Conservation (phyloP, 1,139 yeast species). For the Wickerhamomyces sp. region DNA sequence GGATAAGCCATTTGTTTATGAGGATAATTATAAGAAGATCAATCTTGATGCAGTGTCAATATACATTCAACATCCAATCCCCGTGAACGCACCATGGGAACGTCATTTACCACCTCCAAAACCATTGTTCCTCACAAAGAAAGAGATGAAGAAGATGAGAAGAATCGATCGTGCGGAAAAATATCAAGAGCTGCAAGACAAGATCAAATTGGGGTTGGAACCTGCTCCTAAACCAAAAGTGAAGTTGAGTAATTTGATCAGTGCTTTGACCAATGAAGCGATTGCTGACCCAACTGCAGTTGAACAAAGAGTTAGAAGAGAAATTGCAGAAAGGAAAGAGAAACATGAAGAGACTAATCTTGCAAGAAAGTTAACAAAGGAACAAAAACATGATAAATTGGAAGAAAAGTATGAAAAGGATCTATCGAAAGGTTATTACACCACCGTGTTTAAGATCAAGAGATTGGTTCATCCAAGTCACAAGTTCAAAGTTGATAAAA, state of each 20-base stretch:
- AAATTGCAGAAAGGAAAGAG: constrained; percentile 58
- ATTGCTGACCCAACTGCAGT: constrained; percentile 85
- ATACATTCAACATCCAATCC: constrained; percentile 80
- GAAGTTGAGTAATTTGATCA: constrained; percentile 76
- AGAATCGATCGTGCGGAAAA: constrained; percentile 61
- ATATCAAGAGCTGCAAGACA: constrained; percentile 69
- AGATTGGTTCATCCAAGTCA: constrained; percentile 60
- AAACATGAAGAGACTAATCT: constrained; percentile 60
- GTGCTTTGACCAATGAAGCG: constrained; percentile 81
- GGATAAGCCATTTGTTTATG: constrained; percentile 50
- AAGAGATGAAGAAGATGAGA: constrained; percentile 71
- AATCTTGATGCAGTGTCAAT: constrained; percentile 45
- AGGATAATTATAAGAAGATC: constrained; percentile 28
- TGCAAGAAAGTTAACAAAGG: constrained; percentile 55
- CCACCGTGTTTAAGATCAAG: constrained; percentile 57
- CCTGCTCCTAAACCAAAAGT: constrained; percentile 91
- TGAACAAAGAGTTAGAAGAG: constrained; percentile 64
- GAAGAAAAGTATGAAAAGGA: constrained; percentile 42
- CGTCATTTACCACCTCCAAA: constrained; percentile 37
- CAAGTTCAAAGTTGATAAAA: constrained; percentile 66
- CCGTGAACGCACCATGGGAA: constrained; percentile 55
- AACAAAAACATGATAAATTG: constrained; percentile 44
- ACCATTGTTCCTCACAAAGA: constrained; percentile 63
- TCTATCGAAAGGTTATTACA: constrained; percentile 48
- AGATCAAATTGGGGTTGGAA: constrained; percentile 73